Percentiles rank a stretch among this genome's conserved stretches.
These are phyloP conservation scores for Extremus antarcticus DNA, from an alignment of 495 filamentous ascomycete species.

Conservation along the genomic window DNA sequence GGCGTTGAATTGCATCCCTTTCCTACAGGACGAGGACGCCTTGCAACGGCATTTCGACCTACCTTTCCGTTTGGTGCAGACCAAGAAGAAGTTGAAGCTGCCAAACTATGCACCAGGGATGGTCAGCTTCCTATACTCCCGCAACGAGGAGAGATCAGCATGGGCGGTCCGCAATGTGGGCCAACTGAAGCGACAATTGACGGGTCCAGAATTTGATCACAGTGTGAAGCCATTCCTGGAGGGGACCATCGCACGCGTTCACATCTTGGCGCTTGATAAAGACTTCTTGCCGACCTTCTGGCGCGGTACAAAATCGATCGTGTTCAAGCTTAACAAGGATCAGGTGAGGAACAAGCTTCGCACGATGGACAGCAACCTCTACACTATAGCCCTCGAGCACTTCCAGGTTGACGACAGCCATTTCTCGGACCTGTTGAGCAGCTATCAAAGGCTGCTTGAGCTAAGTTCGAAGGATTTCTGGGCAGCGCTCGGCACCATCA, in stretches of 20 bases:
- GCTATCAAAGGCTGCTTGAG: constrained; percentile 54
- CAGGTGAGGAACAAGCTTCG: constrained; percentile 68
- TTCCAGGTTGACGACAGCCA: constrained; percentile 49
- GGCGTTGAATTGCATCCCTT: constrained; percentile 49
- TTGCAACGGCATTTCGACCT: constrained; percentile 55
- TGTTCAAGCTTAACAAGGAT: constrained; percentile 57
- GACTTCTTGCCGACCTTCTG: constrained; percentile 56
- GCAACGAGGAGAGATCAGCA: constrained; percentile 42
- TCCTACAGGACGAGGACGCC: constrained; percentile 43
- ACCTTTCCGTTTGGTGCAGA: constrained; percentile 67
- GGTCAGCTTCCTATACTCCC: constrained; percentile 67
- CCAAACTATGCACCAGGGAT: constrained; percentile 64
- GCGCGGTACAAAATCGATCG: constrained; percentile 59
- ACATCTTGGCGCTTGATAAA: constrained; percentile 33
- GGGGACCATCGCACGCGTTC: constrained; percentile 30
- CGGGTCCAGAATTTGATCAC: constrained; percentile 67
- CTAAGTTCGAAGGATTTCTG: constrained; percentile 71
- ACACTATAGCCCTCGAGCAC: constrained; percentile 64
- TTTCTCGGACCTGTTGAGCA: constrained; percentile 51
- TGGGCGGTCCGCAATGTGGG: constrained; percentile 65
- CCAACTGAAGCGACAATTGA: constrained; percentile 45
- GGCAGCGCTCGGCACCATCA: constrained; percentile 71
- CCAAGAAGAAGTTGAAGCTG: constrained; percentile 57
- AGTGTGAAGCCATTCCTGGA: constrained; percentile 57
- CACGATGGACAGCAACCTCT: constrained; percentile 68